Conservation (phyloP, 1,139 yeast genomes). For the Scheffersomyces insectosa region DNA sequence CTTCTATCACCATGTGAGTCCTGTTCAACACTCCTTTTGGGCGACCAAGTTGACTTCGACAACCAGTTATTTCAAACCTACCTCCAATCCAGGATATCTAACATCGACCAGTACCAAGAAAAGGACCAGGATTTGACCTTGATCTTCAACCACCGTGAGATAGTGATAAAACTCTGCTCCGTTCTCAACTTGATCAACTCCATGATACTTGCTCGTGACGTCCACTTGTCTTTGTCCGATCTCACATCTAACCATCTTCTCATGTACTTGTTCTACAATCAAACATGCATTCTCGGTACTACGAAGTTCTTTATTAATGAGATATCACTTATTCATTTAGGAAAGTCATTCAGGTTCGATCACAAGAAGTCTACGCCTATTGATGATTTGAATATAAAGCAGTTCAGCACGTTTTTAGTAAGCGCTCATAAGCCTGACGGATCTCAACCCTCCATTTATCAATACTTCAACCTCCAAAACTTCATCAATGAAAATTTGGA, state of each 20-base stretch:
- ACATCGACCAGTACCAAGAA: conserved; percentile 1
- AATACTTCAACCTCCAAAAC: conserved; percentile 15
- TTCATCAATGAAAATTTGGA: conserved; percentile 3
- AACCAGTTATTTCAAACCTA: conserved; percentile 12
- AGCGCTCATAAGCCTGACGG: conserved; percentile 10
- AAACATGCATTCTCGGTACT: conserved; percentile 7
- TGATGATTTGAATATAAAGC: conserved; percentile 4
- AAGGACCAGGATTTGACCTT: conserved; percentile 11
- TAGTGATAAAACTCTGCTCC: conserved; percentile 12
- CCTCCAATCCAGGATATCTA: conserved; percentile 8
- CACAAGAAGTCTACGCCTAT: conserved; percentile 7
- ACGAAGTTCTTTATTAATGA: conserved; percentile 13
- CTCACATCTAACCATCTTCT: conserved; percentile 15
- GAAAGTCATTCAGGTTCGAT: conserved; percentile 9
- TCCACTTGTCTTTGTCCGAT: conserved; percentile 4
- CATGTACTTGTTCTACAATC: conserved; percentile 15
- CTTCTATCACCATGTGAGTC: conserved; percentile 13
- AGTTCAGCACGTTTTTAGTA: conserved; percentile 6
- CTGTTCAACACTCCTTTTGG: conserved; percentile 10
- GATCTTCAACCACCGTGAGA: conserved; percentile 8
- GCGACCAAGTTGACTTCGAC: conserved; percentile 6
- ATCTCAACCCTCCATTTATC: conserved; percentile 9
- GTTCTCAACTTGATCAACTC: conserved; percentile 14
- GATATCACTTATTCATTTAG: conserved; percentile 13
- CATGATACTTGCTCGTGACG: conserved; percentile 4